Conservation (phyloP, 257 asterid species). For the Parsonsia alboflavescens region DNA sequence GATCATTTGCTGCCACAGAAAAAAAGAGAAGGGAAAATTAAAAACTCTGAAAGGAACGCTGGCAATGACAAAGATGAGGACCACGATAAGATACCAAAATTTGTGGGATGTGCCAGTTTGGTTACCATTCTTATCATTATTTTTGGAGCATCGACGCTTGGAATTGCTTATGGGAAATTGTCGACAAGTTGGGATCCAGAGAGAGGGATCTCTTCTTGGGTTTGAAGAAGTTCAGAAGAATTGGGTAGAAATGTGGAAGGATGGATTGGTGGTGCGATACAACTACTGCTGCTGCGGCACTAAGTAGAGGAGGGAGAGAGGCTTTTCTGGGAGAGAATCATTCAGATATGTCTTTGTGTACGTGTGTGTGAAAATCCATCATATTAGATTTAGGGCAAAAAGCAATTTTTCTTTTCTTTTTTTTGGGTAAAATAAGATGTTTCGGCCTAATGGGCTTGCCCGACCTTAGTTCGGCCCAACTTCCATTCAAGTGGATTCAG, state of each 20-base stretch:
- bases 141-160: constrained; percentile 67
- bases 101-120: constrained; percentile 57
- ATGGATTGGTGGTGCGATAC: no score
- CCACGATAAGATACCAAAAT: constrained; percentile 51
- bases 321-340: no score
- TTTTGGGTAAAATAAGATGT: no score
- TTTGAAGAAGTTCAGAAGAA: constrained; percentile 66
- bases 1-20: constrained; percentile 14
- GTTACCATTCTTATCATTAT: constrained; percentile 54
- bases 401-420: no score
- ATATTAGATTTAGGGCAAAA: no score
- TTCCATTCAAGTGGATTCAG: no score
- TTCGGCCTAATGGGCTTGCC: no score
- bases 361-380: no score
- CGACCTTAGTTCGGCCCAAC: no score
- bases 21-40: constrained; percentile 9
- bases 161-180: constrained; percentile 65
- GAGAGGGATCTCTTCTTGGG: constrained; percentile 59
- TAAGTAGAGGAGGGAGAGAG: no score
- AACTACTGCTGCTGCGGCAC: no score
- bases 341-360: no score
- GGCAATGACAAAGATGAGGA: constrained; percentile 19
- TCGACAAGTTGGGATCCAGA: constrained; percentile 67
- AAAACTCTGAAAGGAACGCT: constrained; percentile 2
- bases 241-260: constrained; percentile 77